phyloP scores from a whole-genome alignment of 108 stramenopile species.

The Fistulifera pelliculosa region DNA sequence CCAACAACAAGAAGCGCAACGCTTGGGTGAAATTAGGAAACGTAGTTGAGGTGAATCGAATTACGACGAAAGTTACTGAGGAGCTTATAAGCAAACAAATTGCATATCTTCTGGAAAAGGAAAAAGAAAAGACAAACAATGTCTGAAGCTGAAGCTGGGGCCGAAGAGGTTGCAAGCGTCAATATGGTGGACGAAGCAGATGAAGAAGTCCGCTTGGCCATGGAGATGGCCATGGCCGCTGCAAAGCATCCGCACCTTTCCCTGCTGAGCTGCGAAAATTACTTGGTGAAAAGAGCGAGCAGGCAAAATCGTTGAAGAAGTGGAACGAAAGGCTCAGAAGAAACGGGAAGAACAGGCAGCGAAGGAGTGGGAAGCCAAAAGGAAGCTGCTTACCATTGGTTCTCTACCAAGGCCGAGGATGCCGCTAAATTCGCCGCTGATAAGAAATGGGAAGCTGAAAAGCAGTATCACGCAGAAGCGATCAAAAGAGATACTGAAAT shows the following conservation, averaged over 20 bases:
- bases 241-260: conserved; percentile 50
- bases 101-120: too few relatives aligned
- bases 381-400: background rate
- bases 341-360: conserved; percentile 9
- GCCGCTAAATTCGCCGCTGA: background rate
- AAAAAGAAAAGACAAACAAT: too few relatives aligned
- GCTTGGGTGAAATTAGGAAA: too few relatives aligned
- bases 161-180: too few relatives aligned
- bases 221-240: conserved; percentile 66
- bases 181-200: conserved; percentile 20
- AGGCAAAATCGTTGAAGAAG: conserved; percentile 8
- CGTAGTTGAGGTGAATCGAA: too few relatives aligned
- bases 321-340: background rate
- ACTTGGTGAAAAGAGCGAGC: conserved; percentile 9
- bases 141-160: too few relatives aligned
- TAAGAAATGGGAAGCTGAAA: background rate
- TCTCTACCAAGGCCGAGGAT: background rate
- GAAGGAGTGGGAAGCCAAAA: conserved; percentile 8
- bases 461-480: conserved; percentile 5
- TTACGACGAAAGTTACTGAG: too few relatives aligned
- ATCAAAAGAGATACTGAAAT: conserved; percentile 9
- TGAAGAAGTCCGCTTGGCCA: conserved; percentile 47
- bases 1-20: too few relatives aligned
- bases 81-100: too few relatives aligned
- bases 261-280: conserved; percentile 42